Percentiles rank a stretch among this genome's conserved stretches.
These are phyloP conservation scores for Daldinia concentrica DNA, from an alignment of 495 filamentous ascomycete genomes.

Conservation along the genomic window DNA sequence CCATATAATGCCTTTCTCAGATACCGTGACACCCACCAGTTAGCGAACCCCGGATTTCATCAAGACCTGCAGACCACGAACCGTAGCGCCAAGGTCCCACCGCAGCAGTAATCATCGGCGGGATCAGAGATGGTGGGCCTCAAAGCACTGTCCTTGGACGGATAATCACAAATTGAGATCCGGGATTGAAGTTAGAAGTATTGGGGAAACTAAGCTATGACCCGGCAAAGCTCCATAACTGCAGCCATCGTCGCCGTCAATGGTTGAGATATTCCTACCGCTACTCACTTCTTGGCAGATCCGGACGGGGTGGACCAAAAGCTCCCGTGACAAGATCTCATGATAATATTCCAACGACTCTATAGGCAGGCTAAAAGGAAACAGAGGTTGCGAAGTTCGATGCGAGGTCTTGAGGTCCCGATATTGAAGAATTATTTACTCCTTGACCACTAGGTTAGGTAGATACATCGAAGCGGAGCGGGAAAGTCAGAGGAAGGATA, in stretches of 20 bases:
- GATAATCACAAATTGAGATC: conserved; percentile 36
- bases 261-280: conserved; percentile 21
- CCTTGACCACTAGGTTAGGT: conserved; percentile 16
- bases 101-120: conserved; percentile 34
- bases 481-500: conserved; percentile 16
- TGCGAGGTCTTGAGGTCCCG: conserved; percentile 11
- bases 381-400: conserved; percentile 12
- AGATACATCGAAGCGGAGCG: conserved; percentile 29
- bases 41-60: conserved; percentile 44
- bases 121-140: conserved; percentile 35
- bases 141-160: conserved; percentile 38
- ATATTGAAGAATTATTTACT: conserved; percentile 4
- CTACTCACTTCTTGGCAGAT: conserved; percentile 29
- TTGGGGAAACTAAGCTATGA: conserved; percentile 8
- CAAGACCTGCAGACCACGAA: conserved; percentile 38
- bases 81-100: conserved; percentile 39
- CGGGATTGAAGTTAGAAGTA: conserved; percentile 7
- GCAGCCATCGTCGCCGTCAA: conserved; percentile 28
- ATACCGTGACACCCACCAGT: conserved; percentile 37
- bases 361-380: conserved; percentile 32
- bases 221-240: conserved; percentile 16
- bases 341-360: conserved; percentile 23
- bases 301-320: conserved; percentile 11
- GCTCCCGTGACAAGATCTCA: conserved; percentile 31
- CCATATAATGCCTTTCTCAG: conserved; percentile 22